phyloP scores from a whole-genome alignment of 169 alveolate genomes.

The Eimeria sp. region DNA sequence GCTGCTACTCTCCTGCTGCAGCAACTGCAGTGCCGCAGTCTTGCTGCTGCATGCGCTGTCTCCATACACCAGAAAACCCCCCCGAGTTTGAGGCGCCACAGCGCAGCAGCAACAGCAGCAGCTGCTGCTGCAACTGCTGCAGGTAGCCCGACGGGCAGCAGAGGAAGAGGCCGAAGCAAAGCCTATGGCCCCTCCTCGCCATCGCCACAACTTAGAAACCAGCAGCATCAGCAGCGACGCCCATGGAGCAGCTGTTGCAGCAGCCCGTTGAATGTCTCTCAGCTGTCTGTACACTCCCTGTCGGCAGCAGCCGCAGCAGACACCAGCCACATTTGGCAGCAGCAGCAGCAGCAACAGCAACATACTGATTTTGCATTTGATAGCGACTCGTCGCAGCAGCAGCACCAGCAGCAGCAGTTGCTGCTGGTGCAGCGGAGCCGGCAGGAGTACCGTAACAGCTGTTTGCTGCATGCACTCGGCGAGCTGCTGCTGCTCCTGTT shows the following conservation, averaged over 20 bases:
- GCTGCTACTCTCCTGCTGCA: conserved; percentile 46
- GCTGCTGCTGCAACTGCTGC: conserved; percentile 63
- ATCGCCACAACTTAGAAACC: not conserved
- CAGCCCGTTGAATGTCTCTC: conserved; percentile 31
- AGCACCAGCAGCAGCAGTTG: conserved; percentile 37
- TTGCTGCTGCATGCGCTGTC: conserved; percentile 69
- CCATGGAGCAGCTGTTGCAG: conserved; percentile 66
- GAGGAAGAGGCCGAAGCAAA: conserved; percentile 44
- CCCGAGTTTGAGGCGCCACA: conserved; percentile 40
- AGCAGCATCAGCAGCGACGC: conserved; percentile 12
- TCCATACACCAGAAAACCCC: conserved; percentile 33
- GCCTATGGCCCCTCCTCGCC: conserved; percentile 21
- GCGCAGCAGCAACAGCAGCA: conserved; percentile 52
- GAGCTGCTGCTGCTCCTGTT: conserved; percentile 70
- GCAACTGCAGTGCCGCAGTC: conserved; percentile 74
- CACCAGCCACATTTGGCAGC: conserved; percentile 13
- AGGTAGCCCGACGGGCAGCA: conserved; percentile 44
- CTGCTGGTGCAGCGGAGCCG: conserved; percentile 51
- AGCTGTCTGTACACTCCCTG: conserved; percentile 17
- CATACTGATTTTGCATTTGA: not conserved
- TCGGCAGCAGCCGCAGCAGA: conserved; percentile 38
- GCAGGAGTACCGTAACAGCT: conserved; percentile 70
- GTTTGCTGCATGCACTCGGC: conserved; percentile 67
- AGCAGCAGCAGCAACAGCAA: conserved; percentile 1
- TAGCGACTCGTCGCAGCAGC: conserved; percentile 11